Percentiles rank a stretch among this genome's conserved stretches.
phyloP scores from a whole-genome alignment of 108 stramenopile genomes.

The Cyclotella atomus region DNA sequence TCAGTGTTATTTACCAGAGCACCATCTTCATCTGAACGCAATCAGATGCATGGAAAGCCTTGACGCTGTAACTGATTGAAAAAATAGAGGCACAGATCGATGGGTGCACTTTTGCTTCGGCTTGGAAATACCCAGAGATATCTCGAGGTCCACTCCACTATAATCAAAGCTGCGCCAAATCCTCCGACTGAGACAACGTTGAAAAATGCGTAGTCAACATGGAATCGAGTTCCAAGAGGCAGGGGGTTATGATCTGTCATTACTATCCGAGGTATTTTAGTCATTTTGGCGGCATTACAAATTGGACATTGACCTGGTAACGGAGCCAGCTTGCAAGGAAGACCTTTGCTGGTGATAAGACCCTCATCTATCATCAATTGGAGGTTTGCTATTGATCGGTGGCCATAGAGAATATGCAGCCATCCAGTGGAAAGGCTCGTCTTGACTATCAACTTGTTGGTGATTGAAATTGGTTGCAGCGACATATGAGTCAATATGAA shows the following conservation, averaged over 20 bases:
- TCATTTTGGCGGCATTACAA: neutral
- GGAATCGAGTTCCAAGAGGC: conserved; percentile 1
- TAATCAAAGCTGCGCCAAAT: conserved; percentile 4
- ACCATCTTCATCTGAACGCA: conserved; percentile 21
- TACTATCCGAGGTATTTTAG: neutral
- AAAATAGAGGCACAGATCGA: conserved; percentile 13
- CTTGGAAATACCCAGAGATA: conserved; percentile 2
- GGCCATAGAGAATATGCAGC: neutral
- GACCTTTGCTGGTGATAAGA: conserved; percentile 1
- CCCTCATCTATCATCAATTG: conserved; percentile 3
- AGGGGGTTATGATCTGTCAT: neutral
- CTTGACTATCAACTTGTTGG: neutral
- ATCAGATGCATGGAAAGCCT: neutral
- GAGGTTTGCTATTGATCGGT: neutral
- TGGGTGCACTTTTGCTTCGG: conserved; percentile 16
- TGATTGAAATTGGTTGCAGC: conserved; percentile 8
- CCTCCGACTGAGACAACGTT: conserved; percentile 10
- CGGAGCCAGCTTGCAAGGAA: conserved; percentile 9
- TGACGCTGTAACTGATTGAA: conserved; percentile 1
- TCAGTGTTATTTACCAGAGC: neutral
- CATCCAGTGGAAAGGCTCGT: neutral
- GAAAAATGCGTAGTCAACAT: conserved; percentile 17
- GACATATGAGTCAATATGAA: neutral
- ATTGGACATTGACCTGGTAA: conserved; percentile 14
- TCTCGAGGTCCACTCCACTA: conserved; percentile 6